phyloP scores from a whole-genome alignment of 371 early-diverging fungal species.

The Haplosporangium sp. region DNA sequence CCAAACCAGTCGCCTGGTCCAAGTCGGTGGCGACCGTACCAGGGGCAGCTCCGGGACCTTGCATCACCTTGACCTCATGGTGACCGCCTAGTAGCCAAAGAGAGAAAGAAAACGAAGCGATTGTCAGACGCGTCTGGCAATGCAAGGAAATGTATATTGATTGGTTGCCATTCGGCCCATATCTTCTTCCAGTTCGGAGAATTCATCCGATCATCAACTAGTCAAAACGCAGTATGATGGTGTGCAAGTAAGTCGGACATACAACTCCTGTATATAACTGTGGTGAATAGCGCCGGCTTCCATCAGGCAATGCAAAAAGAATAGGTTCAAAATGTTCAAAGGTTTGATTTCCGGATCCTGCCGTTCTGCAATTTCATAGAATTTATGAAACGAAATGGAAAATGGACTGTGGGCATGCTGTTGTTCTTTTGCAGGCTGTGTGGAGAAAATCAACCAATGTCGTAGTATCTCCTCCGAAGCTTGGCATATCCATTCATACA shows the following conservation, averaged over 20 bases:
- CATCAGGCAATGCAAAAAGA: neutral
- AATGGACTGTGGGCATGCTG: neutral
- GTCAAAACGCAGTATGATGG: neutral
- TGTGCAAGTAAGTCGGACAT: neutral
- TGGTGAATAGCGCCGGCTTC: neutral
- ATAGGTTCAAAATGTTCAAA: neutral
- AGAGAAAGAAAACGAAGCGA: neutral
- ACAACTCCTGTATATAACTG: too few relatives aligned
- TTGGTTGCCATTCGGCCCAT: too few relatives aligned
- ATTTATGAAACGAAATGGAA: neutral
- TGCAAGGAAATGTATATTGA: neutral
- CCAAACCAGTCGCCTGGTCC: slow-evolving; percentile 93
- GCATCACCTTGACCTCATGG: slow-evolving; percentile 48
- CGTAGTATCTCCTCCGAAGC: neutral
- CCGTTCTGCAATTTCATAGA: too few relatives aligned
- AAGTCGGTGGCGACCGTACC: slow-evolving; percentile 85
- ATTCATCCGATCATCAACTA: slow-evolving; percentile 8
- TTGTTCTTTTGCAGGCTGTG: neutral
- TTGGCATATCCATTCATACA: neutral
- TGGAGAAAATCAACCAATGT: neutral
- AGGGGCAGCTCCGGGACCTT: slow-evolving; percentile 73
- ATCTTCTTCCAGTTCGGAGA: slow-evolving; percentile 9
- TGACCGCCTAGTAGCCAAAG: slow-evolving; percentile 32
- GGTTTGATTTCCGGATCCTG: too few relatives aligned
- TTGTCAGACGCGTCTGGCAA: neutral